Evolutionary conservation across 352 stramenopile genomes (phyloP), one percentile per base, ranked within the genome.

Genomic region (Globisporangium uncinulatum): DNA sequence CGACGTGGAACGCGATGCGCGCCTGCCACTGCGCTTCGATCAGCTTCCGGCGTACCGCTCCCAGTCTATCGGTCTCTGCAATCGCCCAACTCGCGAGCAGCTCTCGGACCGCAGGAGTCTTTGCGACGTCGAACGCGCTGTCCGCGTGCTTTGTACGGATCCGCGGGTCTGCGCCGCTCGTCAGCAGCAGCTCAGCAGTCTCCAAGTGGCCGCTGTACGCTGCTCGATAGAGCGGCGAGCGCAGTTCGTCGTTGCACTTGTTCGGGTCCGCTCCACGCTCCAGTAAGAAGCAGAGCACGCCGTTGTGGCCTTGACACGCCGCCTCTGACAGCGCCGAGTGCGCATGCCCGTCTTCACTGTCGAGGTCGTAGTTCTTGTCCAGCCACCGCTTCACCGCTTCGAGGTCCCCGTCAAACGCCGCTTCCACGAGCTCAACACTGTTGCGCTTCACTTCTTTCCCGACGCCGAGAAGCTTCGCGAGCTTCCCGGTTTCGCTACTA

Each of bases 261-360:
- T 97, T 97, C 0, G 89, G 89, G 24, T 97, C 85, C 9, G 80
- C 87, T 44, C 89, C 86, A 36, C 67, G 72, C 11, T 88, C 72
- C 15, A 97, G 63, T 13, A 97, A 53, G 17, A 87, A 76, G 20
- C 56, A 57, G 6, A 95, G 71, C 14, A 96, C 65, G 2, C 79
- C 70, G 7, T 70, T 66, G 54, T 97, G 77, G 2, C 87, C 87
- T 57, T 97, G 87, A n/a, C 75, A 88, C 0, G 85, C 79, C 3
- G 89, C 89, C 65, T 97, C 89, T 0, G 82, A 94, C 0, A 97
- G 63, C 8, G 87, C 74, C 8, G 89, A 96, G 62, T 97, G 87
- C 6, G 80, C 71, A 43, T 94, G 85, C 15, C 83, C 87, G 48
- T 97, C 89, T 39, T 86, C 68, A 19, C 74, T 92, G 37, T 97